Conservation (phyloP, 192 early-diverging fungal species). For the Paraglomus occultum region DNA sequence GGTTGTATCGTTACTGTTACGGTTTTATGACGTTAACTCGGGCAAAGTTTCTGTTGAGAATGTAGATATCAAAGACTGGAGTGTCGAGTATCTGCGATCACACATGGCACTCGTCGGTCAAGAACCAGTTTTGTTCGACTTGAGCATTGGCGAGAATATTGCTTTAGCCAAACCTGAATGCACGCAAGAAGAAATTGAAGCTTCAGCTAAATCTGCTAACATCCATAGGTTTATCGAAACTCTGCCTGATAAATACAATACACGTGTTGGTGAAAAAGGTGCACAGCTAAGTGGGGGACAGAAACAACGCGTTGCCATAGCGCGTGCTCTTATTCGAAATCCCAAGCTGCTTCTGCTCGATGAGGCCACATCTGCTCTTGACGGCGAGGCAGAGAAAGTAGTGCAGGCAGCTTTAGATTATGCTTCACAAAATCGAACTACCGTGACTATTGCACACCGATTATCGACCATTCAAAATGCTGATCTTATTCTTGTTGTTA, state of each 20-base stretch:
- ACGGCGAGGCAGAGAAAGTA: slow-evolving; percentile 67
- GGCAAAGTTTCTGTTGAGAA: slow-evolving; percentile 66
- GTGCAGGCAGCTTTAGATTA: slow-evolving; percentile 71
- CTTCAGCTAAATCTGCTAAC: slow-evolving; percentile 56
- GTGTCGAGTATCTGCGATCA: slow-evolving; percentile 63
- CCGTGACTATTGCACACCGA: slow-evolving; percentile 73
- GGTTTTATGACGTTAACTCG: slow-evolving; percentile 71
- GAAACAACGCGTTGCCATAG: slow-evolving; percentile 88
- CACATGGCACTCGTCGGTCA: slow-evolving; percentile 89
- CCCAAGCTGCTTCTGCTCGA: slow-evolving; percentile 85
- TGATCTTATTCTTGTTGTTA: slow-evolving; percentile 82
- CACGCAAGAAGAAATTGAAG: slow-evolving; percentile 59
- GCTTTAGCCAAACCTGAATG: slow-evolving; percentile 55
- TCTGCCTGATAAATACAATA: slow-evolving; percentile 61
- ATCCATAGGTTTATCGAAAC: slow-evolving; percentile 56
- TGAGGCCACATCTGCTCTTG: slow-evolving; percentile 76
- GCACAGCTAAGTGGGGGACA: slow-evolving; percentile 64
- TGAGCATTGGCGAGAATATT: slow-evolving; percentile 88
- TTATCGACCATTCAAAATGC: slow-evolving; percentile 69
- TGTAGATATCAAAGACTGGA: slow-evolving; percentile 59
- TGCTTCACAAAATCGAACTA: slow-evolving; percentile 66
- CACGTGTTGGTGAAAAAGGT: slow-evolving; percentile 68
- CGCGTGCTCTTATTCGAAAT: slow-evolving; percentile 83
- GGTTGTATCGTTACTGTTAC: slow-evolving; percentile 61
- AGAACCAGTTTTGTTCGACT: slow-evolving; percentile 89